Evolutionary conservation across 176 grass and related monocot genomes (phyloP).

Genomic region (Oryza punctata): DNA sequence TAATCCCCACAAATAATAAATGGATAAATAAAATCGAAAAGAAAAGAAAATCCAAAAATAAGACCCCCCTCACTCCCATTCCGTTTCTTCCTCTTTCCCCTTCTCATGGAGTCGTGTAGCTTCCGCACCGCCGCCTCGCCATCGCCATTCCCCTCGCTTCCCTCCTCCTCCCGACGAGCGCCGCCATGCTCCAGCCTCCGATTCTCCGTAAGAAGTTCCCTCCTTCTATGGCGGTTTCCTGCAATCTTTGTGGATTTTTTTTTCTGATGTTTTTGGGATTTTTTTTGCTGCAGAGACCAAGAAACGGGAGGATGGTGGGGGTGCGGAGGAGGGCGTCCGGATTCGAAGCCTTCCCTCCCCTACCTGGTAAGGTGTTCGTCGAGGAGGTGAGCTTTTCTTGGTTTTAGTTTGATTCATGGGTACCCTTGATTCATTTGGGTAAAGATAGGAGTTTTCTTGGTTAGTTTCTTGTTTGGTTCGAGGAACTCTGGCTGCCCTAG

Average conservation of each 20-base stretch:
- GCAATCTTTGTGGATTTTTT: neutral
- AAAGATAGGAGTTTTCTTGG: constrained; percentile 21
- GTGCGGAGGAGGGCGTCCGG: constrained; percentile 59
- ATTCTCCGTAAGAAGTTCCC: constrained; percentile 10
- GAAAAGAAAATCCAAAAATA: constrained; percentile 31
- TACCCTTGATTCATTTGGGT: too few relatives aligned
- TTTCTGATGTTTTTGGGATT: constrained; percentile 22
- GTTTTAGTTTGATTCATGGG: constrained; percentile 4
- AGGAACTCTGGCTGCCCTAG: neutral
- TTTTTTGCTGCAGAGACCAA: constrained; percentile 38
- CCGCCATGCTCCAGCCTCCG: constrained; percentile 22
- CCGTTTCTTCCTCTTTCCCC: constrained; percentile 34
- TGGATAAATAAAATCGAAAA: neutral
- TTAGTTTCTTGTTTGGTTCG: neutral
- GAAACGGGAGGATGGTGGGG: constrained; percentile 38
- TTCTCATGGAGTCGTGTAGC: constrained; percentile 64
- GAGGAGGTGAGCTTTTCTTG: constrained; percentile 61
- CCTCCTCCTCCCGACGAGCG: constrained; percentile 34
- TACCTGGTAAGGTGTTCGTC: constrained; percentile 61
- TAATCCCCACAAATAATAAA: neutral
- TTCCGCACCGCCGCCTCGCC: constrained; percentile 54
- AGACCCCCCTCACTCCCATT: constrained; percentile 30
- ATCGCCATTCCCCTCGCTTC: constrained; percentile 52
- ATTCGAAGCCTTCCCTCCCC: constrained; percentile 57
- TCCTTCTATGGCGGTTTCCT: neutral